Base-by-base conservation (phyloP, 1,284 basidiomycete genomes). In the Ceratobasidium sp. region DNA sequence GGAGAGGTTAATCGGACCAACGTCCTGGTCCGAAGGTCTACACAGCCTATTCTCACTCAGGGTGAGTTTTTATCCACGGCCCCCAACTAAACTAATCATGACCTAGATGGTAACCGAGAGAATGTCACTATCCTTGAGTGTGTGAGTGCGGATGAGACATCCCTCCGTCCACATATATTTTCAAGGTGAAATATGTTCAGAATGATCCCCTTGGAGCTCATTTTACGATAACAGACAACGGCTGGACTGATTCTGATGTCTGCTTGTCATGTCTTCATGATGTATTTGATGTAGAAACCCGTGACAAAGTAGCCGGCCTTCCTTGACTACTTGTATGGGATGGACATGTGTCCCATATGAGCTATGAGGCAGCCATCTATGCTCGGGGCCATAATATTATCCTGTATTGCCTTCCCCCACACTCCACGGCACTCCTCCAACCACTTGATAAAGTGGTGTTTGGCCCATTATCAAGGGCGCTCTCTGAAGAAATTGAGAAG, bases 401-500 rank as follows among this genome's bases (percentile, higher is more conserved):
- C 23, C 54, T 81, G n/a, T 72, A 77, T 46, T 77, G 75, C 39
- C 76, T 81, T n/a, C 78, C 79, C 3, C 73, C 78, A 0, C 77
- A 82, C 60, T 79, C 76, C 0, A 81, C 79, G 0, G 79, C 81
- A 57, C 70, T 71, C 3, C 74, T 80, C 0, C 79, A 81, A 67
- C 78, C 79, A 0, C 74, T 78, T 6, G 78, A 81, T 75, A 78
- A 81, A 41, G 77, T 77, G 0, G 72, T 77, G 7, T 81, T 81
- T 72, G 73, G 75, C 0, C 77, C 75, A 47, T 16, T 47, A 47
- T 47, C 44, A 4, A 47, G 16, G 16, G 21, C 16, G n/a, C 44
- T 47, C 16, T 47, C 44, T 5, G 44, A 47, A 47, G 44, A 47
- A 23, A 47, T 47, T 47, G 44, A 47, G 21, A 47, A 47, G 21